These are phyloP conservation scores for Ophiorrhiza pumila DNA, from an alignment of 257 asterid genomes.

Conservation along the genomic window DNA sequence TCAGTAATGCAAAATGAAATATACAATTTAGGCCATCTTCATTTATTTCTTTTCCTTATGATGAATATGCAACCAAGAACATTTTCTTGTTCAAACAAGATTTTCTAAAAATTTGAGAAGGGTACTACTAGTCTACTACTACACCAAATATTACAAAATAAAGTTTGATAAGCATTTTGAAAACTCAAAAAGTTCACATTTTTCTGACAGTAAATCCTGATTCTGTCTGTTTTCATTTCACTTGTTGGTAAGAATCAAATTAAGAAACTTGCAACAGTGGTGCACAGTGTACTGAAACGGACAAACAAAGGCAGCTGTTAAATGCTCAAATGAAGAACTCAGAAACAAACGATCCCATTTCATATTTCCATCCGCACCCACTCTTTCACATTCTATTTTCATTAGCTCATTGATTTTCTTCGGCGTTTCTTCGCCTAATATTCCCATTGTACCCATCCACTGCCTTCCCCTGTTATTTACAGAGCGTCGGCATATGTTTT, in stretches of 20 bases:
- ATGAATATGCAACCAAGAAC: no score
- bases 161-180: no score
- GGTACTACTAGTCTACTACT: no score
- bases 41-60: no score
- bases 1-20: no score
- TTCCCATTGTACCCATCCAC: slow-evolving; percentile 13
- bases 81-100: no score
- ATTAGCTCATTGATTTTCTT: neutral
- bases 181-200: no score
- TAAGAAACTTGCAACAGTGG: slow-evolving; percentile 7
- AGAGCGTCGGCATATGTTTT: slow-evolving; percentile 51
- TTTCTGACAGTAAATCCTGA: no score
- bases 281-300: slow-evolving; percentile 20
- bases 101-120: no score
- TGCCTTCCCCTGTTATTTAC: slow-evolving; percentile 31
- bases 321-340: slow-evolving; percentile 8
- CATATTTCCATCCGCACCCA: neutral
- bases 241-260: neutral
- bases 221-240: neutral
- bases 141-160: no score
- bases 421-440: slow-evolving; percentile 2
- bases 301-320: slow-evolving; percentile 31
- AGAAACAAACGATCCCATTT: neutral
- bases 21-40: no score
- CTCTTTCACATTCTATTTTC: slow-evolving; percentile 21